phyloP scores from a whole-genome alignment of 768 basidiomycete genomes.

The Kondoa subrosea region DNA sequence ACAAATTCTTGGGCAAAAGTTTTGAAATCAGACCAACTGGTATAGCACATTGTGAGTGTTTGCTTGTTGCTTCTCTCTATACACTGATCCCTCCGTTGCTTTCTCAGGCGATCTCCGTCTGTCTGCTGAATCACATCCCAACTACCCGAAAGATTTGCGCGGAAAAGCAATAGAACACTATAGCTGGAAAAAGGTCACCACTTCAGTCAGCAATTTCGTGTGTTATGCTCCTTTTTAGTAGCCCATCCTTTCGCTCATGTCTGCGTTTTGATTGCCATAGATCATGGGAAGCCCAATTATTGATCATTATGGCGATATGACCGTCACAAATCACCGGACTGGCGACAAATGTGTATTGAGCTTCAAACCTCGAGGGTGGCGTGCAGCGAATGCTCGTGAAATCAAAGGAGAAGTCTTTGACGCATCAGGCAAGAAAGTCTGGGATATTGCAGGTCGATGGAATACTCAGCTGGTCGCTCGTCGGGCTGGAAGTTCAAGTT shows the following conservation, averaged over 20 bases:
- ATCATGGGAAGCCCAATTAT: constrained; percentile 76
- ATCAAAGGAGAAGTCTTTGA: constrained; percentile 72
- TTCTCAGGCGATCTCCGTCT: constrained; percentile 50
- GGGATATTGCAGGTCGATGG: constrained; percentile 91
- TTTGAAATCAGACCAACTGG: constrained; percentile 94
- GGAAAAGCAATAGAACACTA: constrained; percentile 68
- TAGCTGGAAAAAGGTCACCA: constrained; percentile 88
- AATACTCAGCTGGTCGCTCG: constrained; percentile 83
- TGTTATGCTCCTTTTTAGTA: too few relatives aligned
- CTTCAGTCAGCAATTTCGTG: constrained; percentile 69
- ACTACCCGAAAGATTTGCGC: constrained; percentile 40
- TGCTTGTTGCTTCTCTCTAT: not conserved
- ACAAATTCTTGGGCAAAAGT: constrained; percentile 87
- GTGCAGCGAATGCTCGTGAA: constrained; percentile 77
- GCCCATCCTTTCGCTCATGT: too few relatives aligned
- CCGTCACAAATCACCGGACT: constrained; percentile 68
- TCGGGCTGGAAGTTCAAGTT: constrained; percentile 44
- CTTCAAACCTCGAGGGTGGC: constrained; percentile 92
- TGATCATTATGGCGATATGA: constrained; percentile 89
- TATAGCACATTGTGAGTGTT: constrained; percentile 46
- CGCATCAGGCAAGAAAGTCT: constrained; percentile 45
- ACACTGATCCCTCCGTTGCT: not conserved
- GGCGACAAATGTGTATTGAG: constrained; percentile 71
- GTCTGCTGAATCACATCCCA: constrained; percentile 43
- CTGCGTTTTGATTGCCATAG: too few relatives aligned